phyloP scores from a whole-genome alignment of 108 stramenopile species.

The Nitzschia palea region DNA sequence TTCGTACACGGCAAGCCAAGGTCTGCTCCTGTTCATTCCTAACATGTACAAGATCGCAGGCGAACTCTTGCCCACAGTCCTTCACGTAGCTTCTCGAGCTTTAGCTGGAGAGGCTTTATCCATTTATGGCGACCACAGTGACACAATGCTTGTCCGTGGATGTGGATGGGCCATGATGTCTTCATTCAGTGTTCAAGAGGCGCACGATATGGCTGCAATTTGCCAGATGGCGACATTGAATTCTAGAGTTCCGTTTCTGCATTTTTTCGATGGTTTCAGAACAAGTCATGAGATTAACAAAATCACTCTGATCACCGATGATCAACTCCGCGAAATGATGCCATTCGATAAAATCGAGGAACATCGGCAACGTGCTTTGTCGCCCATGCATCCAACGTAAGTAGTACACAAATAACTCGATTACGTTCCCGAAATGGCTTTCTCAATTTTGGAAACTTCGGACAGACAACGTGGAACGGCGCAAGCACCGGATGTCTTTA shows the following conservation, averaged over 20 bases:
- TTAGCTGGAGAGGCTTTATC: conserved; percentile 59
- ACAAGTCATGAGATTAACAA: conserved; percentile 67
- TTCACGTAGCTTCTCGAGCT: conserved; percentile 63
- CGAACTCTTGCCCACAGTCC: conserved; percentile 61
- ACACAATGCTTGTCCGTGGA: conserved; percentile 61
- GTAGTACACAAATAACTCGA: not conserved
- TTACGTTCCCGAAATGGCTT: not conserved
- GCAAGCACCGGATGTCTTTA: conserved; percentile 66
- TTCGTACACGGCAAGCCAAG: conserved; percentile 61
- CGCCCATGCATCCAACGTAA: conserved; percentile 63
- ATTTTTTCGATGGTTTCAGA: conserved; percentile 71
- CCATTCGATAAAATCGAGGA: conserved; percentile 64
- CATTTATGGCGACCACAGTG: conserved; percentile 66
- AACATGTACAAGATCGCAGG: conserved; percentile 72
- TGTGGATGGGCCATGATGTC: conserved; percentile 60
- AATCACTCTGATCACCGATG: conserved; percentile 48
- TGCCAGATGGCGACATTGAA: conserved; percentile 57
- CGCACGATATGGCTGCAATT: conserved; percentile 65
- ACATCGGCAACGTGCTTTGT: conserved; percentile 57
- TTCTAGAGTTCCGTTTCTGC: conserved; percentile 58
- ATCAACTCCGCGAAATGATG: conserved; percentile 49
- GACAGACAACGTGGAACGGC: conserved; percentile 63
- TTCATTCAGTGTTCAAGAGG: conserved; percentile 63
- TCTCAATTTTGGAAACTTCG: not conserved
- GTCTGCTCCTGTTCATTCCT: conserved; percentile 59